Conservation (phyloP, 306 rosid species). For the Pterocarpus santalinus region DNA sequence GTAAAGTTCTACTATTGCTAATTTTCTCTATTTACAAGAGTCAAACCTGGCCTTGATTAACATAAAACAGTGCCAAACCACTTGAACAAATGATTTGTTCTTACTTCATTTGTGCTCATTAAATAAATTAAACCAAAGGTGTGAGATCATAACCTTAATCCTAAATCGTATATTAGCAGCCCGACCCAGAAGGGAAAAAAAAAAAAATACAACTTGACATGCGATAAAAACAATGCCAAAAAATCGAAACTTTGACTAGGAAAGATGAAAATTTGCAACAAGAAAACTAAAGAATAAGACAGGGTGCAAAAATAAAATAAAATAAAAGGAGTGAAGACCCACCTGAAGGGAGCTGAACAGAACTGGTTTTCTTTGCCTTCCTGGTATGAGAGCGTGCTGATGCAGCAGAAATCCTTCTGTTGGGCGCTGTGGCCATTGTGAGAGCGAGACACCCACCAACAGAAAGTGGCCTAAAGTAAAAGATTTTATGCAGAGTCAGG, state of each 20-base stretch:
- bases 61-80: not conserved
- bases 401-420: slow-evolving; percentile 79
- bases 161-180: not conserved
- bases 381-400: slow-evolving; percentile 86
- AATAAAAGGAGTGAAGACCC: not conserved
- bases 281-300: not conserved
- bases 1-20: not conserved
- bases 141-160: slow-evolving; percentile 1
- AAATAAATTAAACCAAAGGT: not conserved
- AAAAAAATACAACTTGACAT: not conserved
- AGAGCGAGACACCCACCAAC: not conserved
- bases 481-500: no score
- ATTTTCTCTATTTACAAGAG: not conserved
- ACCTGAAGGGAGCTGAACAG: slow-evolving; percentile 71
- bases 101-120: not conserved
- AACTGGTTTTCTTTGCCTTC: slow-evolving; percentile 55
- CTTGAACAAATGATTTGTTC: not conserved
- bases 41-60: not conserved
- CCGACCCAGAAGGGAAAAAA: not conserved
- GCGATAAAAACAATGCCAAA: not conserved
- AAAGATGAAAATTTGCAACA: not conserved
- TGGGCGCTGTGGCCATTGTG: slow-evolving; percentile 67
- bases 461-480: no score
- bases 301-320: not conserved
- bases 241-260: slow-evolving; percentile 2